phyloP scores from a whole-genome alignment of 2,329 filamentous ascomycete species.

The Talaromyces islandicus region DNA sequence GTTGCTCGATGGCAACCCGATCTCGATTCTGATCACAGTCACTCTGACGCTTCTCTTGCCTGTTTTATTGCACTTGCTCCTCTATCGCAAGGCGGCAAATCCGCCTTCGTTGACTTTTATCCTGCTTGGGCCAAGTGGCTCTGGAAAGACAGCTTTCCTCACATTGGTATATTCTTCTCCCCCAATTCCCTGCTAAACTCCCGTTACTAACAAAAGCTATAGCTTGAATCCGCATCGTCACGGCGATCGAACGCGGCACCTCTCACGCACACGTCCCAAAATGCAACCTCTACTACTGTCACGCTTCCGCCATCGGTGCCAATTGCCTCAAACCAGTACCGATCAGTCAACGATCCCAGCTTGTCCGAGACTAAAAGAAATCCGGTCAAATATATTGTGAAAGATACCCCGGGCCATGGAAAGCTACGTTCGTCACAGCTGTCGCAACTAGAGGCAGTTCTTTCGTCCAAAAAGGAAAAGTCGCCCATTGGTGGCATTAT shows the following conservation, averaged over 20 bases:
- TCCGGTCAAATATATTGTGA: slow-evolving; percentile 32
- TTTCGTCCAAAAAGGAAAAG: slow-evolving; percentile 28
- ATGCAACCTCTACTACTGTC: slow-evolving; percentile 51
- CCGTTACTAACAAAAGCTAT: neutral
- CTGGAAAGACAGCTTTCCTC: slow-evolving; percentile 84
- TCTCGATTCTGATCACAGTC: slow-evolving; percentile 58
- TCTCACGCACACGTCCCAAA: slow-evolving; percentile 58
- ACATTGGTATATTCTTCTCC: slow-evolving; percentile 54
- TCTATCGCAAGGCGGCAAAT: slow-evolving; percentile 59
- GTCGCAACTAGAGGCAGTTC: slow-evolving; percentile 23
- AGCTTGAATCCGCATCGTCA: slow-evolving; percentile 43
- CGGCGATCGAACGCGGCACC: slow-evolving; percentile 25
- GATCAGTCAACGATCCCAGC: slow-evolving; percentile 60
- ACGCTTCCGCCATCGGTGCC: slow-evolving; percentile 48
- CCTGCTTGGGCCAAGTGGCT: slow-evolving; percentile 71
- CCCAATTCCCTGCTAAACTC: neutral
- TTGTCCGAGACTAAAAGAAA: slow-evolving; percentile 48
- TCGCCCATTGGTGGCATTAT: slow-evolving; percentile 62
- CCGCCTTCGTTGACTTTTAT: slow-evolving; percentile 69
- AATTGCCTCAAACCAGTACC: slow-evolving; percentile 56
- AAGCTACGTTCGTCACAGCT: slow-evolving; percentile 68
- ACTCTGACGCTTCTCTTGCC: slow-evolving; percentile 68
- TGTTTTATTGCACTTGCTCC: slow-evolving; percentile 67
- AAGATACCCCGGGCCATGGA: slow-evolving; percentile 88
- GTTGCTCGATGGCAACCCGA: slow-evolving; percentile 37